Evolutionary conservation across 352 stramenopile species (phyloP), one percentile per base, ranked within the genome.

Genomic region (Phytophthora niederhauseri): DNA sequence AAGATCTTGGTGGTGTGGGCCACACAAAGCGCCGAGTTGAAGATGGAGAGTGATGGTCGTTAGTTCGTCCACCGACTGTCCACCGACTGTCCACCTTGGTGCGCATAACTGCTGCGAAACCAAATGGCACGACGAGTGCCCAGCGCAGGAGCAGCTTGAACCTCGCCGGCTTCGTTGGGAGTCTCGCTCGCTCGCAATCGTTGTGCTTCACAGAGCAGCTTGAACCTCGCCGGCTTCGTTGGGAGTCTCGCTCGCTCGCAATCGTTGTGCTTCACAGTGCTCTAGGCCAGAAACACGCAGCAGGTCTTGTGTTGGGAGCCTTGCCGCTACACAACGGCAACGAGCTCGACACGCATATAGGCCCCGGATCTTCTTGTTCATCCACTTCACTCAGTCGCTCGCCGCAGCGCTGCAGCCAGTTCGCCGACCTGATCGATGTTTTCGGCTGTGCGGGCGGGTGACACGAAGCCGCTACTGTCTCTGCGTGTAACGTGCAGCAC

Each of bases 1-100:
- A 26, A 31, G 28, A 31, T 31, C 28, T 31, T 31, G 1, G 49
- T 61, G 30, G 57, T 60, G 63, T 70, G 55, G 22, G 14, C n/a
- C 34, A 70, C 62, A 58, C 12, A 0, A 56, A 22, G 22, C 12
- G 61, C 17, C 45, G 30, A 31, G 57, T 67, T 66, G 56, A 63
- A 64, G 51, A 41, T 61, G 65, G 31, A 36, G 34, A 72, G 52
- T 70, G 63, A 58, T 65, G 55, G 63, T 63, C 43, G 12, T 1
- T 41, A 15, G 17, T 17, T 51, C 31, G 48, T 72, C 43, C 38
- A 48, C 19, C 36, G 20, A 59, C 38, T 55, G 48, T 72, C 43
- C 38, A 48, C 19, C 36, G 20, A 59, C 38, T 55, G 57, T 70
- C 56, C 64, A 66, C 26, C 36, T 70, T 41, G 57, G 24, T 12